Conservation (phyloP, 306 rosid genomes). For the Vicia villosa region DNA sequence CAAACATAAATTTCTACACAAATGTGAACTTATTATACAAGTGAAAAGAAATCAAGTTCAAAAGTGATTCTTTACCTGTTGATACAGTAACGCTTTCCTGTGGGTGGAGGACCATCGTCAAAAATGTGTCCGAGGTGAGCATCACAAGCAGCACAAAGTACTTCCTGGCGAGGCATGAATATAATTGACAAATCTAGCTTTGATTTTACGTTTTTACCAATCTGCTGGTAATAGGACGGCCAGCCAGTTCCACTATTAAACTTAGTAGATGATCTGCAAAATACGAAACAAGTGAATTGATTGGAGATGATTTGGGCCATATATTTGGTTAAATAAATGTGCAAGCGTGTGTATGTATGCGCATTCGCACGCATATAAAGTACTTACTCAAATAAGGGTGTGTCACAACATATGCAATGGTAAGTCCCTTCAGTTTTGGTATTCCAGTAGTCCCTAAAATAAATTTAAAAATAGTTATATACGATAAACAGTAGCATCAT, state of each 20-base stretch:
- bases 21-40: neutral
- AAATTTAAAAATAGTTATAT: neutral
- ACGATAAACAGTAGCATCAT: neutral
- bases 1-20: conserved; percentile 28
- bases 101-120: conserved; percentile 94
- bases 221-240: conserved; percentile 91
- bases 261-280: conserved; percentile 80
- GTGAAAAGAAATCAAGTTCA: neutral
- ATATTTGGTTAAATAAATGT: neutral
- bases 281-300: conserved; percentile 10
- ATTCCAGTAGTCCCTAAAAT: conserved; percentile 84
- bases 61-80: conserved; percentile 59
- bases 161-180: conserved; percentile 96
- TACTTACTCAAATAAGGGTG: conserved; percentile 88
- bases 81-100: conserved; percentile 88
- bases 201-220: conserved; percentile 74
- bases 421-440: conserved; percentile 74
- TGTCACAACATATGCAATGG: conserved; percentile 87
- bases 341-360: neutral
- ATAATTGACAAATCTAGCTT: conserved; percentile 82
- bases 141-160: conserved; percentile 78
- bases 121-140: conserved; percentile 97
- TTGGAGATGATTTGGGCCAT: neutral
- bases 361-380: neutral
- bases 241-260: conserved; percentile 96